Evolutionary conservation across 257 asterid species (phyloP), one percentile per base, ranked within the genome.

Genomic region (Cynanchum wilfordii): DNA sequence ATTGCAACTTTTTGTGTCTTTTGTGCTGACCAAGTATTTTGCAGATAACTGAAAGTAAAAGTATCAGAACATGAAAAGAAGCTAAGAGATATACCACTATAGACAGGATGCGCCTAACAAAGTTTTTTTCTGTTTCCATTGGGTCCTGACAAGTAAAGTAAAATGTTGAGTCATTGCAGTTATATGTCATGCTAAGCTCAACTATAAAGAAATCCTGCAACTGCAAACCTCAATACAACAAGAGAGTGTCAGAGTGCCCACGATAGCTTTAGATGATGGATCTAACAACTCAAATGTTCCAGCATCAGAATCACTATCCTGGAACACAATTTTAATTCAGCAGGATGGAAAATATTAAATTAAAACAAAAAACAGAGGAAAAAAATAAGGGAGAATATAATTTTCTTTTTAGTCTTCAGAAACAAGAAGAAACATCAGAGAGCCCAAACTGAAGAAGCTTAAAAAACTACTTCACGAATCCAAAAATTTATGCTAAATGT

Each of bases 101-200:
- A 57, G 98, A 92, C 87, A 95, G 87, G 81, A 95, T 88, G 77
- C 99, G 95, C 81, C 78, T 79, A 8, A 86, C 97, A 82, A 95
- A 92, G 75, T 82, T 81, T 79, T 82, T 92, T 74, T 95, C 96
- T 63, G 97, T 90, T 80, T 95, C 99, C 85, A 92, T 69, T 66
- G 99, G 99, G 84, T 95, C 99, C 99, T 95, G 84, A 71, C 77
- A 76, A 83, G 70, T 64, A 70, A 62, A 83, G 50, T 77, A 73
- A n/a, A 42, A 68, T 69, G 78, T 71, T 51, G 62, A 76, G 74
- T 50, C 76, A 75, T 71, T 73, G 68, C 29, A 69, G 38, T 69
- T 47, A 68, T 15, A 73, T 10, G 42, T 54, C 59, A 49, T 69
- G n/a, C 27, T 71, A 25, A 62, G 58, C 66, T 42, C 24, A 55